Evolutionary conservation across 2,329 filamentous ascomycete genomes (phyloP), one percentile per base, ranked within the genome.

Genomic region (Xylaria sp.): DNA sequence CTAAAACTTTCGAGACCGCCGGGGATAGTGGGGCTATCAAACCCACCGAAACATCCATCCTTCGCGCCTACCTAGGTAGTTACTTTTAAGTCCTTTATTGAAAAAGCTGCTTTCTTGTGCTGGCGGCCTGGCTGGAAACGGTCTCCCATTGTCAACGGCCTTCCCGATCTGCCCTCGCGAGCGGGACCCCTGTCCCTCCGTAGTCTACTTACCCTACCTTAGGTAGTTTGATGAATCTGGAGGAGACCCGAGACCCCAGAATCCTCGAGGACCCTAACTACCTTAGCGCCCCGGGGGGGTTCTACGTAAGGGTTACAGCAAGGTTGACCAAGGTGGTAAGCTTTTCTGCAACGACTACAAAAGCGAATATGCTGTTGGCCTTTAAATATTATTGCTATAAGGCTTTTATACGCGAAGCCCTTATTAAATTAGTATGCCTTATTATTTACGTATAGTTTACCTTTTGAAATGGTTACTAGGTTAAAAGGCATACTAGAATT

Each of bases 181-280:
- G 58, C 56, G 57, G 57, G 66, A 34, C 44, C 59, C 52, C 23
- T 59, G 25, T 59, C 34, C n/a, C 51, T 57, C 23, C 31, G 25
- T 39, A 60, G 23, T 15, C 25, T 31, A 15, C 50, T 46, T 18
- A 12, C 12, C 9, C 5, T n/a, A 48, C 44, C 15, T 48, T 46
- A 57, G 52, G 63, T 67, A 57, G 52, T 66, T 67, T 67, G 55
- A 59, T 51, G 60, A 67, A 56, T 12, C 61, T 46, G 15, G 25
- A 20, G 23, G 13, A 15, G 61, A 28, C 55, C 48, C 54, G 13
- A 15, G 61, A 28, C 55, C 48, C 54, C 62, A 51, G 13, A 65
- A 62, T 56, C 41, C 10, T 20, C 13, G 3, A n/a, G 9, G 13
- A 1, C 25, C 12, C 51, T 34, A 28, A 10, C 39, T 59, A 59